phyloP scores from a whole-genome alignment of 2,329 filamentous ascomycete genomes.

The Fulvia fulva region DNA sequence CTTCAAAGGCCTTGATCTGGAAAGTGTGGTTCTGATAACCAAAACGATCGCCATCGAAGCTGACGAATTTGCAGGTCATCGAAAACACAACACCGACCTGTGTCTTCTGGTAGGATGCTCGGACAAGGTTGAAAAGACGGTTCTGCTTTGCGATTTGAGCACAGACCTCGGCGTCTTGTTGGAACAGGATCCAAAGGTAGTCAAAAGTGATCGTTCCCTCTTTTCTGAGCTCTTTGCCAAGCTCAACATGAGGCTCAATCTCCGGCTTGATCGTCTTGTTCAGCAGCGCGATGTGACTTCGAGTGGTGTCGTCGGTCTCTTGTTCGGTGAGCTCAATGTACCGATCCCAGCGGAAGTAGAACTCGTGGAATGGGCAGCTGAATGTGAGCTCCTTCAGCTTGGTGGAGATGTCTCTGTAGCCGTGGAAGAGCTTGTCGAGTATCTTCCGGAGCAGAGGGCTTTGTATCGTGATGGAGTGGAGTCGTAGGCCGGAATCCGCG shows the following conservation, averaged over 20 bases:
- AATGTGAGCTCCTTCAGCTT: conserved; percentile 33
- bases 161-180: conserved; percentile 15
- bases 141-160: conserved; percentile 24
- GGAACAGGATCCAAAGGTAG: conserved; percentile 4
- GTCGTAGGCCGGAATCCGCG: conserved; percentile 16
- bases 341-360: conserved; percentile 35
- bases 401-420: conserved; percentile 33
- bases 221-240: conserved; percentile 21
- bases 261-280: conserved; percentile 22
- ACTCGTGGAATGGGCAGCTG: conserved; percentile 33
- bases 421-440: conserved; percentile 30
- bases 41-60: conserved; percentile 30
- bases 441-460: conserved; percentile 33
- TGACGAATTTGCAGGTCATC: conserved; percentile 25
- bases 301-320: conserved; percentile 17
- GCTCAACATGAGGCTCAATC: conserved; percentile 1
- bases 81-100: conserved; percentile 2
- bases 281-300: conserved; percentile 26
- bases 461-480: conserved; percentile 35
- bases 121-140: conserved; percentile 25
- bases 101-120: conserved; percentile 5
- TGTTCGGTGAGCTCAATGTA: conserved; percentile 25
- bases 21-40: conserved; percentile 17
- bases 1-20: conserved; percentile 18
- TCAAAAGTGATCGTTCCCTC: background rate